These are phyloP conservation scores for Coniochaeta sp. DNA, from an alignment of 2,329 filamentous ascomycete genomes.

Conservation along the genomic window DNA sequence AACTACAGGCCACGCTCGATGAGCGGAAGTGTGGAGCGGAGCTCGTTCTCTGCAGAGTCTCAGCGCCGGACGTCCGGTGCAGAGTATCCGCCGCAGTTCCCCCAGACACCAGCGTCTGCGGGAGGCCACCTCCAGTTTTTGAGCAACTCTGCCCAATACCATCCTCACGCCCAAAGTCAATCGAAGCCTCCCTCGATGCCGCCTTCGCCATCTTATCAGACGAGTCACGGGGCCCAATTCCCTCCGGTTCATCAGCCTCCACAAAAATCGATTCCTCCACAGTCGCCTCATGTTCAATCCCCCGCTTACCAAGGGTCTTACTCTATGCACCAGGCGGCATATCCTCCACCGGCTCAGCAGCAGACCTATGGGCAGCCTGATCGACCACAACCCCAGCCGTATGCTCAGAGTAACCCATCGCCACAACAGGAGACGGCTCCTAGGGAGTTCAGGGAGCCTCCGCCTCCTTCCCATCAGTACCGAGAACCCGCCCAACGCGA, in stretches of 20 bases:
- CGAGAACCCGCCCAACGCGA: not conserved
- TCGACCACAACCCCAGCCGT: slow-evolving; percentile 20
- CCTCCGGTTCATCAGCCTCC: not conserved
- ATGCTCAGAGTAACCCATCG: slow-evolving; percentile 16
- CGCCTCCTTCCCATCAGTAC: not conserved
- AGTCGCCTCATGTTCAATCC: slow-evolving; percentile 2
- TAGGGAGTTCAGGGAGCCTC: not conserved
- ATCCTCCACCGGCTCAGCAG: slow-evolving; percentile 16
- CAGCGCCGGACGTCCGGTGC: slow-evolving; percentile 23
- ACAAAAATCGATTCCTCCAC: not conserved
- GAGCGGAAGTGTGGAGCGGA: slow-evolving; percentile 22
- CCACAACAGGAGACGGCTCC: slow-evolving; percentile 11
- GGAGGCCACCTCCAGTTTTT: slow-evolving; percentile 20
- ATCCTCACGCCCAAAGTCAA: slow-evolving; percentile 14
- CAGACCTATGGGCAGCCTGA: slow-evolving; percentile 18
- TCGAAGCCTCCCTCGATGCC: slow-evolving; percentile 22
- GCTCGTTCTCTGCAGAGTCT: slow-evolving; percentile 20
- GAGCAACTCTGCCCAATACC: slow-evolving; percentile 16
- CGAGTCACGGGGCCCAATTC: slow-evolving; percentile 11
- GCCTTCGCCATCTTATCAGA: slow-evolving; percentile 23
- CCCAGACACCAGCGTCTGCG: slow-evolving; percentile 12
- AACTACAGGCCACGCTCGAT: slow-evolving; percentile 23
- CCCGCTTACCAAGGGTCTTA: not conserved
- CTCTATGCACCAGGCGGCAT: slow-evolving; percentile 7
- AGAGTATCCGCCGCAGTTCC: slow-evolving; percentile 23